Base-by-base conservation (phyloP, 148 eudicot species). In the Gaultheria prostrata region DNA sequence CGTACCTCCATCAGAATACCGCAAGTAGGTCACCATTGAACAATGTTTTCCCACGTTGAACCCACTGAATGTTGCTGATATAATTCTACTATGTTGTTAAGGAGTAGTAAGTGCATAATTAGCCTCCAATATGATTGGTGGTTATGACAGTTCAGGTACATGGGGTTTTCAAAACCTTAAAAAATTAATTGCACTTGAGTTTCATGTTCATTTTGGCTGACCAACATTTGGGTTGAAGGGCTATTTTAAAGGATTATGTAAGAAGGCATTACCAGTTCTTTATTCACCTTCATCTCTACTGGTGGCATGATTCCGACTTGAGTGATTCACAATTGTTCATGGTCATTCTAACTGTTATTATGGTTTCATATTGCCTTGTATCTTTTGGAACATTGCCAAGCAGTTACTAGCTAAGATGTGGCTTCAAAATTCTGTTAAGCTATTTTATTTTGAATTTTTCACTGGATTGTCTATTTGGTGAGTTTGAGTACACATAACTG, bases 1-100 rank as follows among this genome's bases (percentile, higher is more conserved):
- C 78, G 92, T 94, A 53, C 97, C 99, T 56, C 92, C 95, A 79
- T 93, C 97, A 26, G 99, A 97, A 84, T 97, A 92, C 90, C 95
- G 98, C 85, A 94, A 97, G 99, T 97, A 93, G 86, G 98, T 83
- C 15, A 9, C 0, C 39, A 21, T 45, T 72, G 51, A 63, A 4
- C 48, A 20, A n/a, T 69, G 20, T 56, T 65, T 65, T 46, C 39
- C 59, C 51, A 49, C 30, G 33, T 24, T 4, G 18, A 72, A 53
- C 5, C 35, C 26, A 9, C 18, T 12, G 12, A 33, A 50, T 78
- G 21, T 53, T 65, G 61, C 4, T 67, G 39, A 6, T 67, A 65
- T 65, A 63, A 10, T 24, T 24, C 33, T 65, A 10, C 0, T 8
- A 50, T 50, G 53, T 3, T 30, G 72, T 67, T 67, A 28, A 67